Evolutionary conservation across 83 land plant genomes (phyloP).

Genomic region (Thuja plicata): DNA sequence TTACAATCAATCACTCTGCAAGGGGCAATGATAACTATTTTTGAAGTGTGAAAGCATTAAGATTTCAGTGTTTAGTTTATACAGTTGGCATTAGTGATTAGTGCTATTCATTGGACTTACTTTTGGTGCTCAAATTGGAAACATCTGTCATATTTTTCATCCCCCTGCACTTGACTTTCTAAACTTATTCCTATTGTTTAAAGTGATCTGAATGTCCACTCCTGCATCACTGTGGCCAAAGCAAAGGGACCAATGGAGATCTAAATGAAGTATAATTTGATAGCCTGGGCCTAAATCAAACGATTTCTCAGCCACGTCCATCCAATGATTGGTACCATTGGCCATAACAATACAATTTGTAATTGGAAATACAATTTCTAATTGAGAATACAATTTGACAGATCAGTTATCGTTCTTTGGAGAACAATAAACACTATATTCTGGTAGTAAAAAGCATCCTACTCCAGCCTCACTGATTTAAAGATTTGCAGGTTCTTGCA

Average conservation of each 20-base stretch:
- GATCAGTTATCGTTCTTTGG: not conserved
- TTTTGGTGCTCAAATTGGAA: not conserved
- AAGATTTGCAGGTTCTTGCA: not conserved
- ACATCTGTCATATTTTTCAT: no score
- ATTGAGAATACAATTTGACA: not conserved
- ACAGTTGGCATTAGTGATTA: not conserved
- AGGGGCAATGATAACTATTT: not conserved
- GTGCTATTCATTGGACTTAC: not conserved
- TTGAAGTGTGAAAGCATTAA: not conserved
- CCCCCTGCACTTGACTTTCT: not conserved
- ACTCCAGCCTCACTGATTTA: not conserved
- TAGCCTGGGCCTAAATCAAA: not conserved
- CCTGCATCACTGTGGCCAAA: not conserved
- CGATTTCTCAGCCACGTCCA: not conserved
- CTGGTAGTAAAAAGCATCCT: not conserved
- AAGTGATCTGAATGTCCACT: not conserved
- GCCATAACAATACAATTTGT: not conserved
- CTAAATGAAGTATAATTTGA: not conserved
- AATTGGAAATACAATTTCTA: not conserved
- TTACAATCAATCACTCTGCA: not conserved
- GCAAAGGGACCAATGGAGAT: not conserved
- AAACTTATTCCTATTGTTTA: not conserved
- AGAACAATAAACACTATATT: not conserved
- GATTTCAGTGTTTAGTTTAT: not conserved
- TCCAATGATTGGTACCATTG: not conserved